These are phyloP conservation scores for Fusarium mundagurra DNA, from an alignment of 2,329 filamentous ascomycete species.

Conservation along the genomic window DNA sequence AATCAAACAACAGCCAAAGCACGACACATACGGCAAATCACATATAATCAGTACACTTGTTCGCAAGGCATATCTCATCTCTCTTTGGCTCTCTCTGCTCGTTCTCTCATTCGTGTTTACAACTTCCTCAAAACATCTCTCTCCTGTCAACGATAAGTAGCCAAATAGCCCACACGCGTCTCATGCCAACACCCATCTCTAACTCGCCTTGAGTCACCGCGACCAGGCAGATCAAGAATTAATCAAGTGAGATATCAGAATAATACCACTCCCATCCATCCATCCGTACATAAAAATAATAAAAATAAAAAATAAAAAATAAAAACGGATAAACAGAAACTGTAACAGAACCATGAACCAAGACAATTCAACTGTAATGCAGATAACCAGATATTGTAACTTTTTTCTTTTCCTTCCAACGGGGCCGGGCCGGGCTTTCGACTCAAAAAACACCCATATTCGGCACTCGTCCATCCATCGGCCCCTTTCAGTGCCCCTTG, in stretches of 20 bases:
- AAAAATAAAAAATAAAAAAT: not conserved
- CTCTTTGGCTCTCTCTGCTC: conserved; percentile 7
- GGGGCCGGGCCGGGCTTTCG: conserved; percentile 21
- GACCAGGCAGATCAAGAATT: conserved; percentile 42
- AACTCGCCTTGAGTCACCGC: conserved; percentile 31
- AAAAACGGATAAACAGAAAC: conserved; percentile 17
- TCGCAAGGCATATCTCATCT: conserved; percentile 18
- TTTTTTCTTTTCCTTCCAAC: conserved; percentile 44
- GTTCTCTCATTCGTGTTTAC: conserved; percentile 26
- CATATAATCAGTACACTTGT: not conserved
- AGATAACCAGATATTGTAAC: conserved; percentile 37
- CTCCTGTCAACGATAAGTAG: not conserved
- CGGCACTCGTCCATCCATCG: conserved; percentile 14
- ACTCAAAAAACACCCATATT: conserved; percentile 20
- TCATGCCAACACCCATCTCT: conserved; percentile 7
- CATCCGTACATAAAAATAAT: not conserved
- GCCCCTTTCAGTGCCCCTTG: conserved; percentile 27
- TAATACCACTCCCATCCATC: conserved; percentile 10
- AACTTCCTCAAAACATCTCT: not conserved
- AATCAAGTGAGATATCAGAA: conserved; percentile 29
- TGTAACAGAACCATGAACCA: conserved; percentile 25
- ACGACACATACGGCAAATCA: not conserved
- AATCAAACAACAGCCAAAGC: conserved; percentile 18
- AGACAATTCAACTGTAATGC: conserved; percentile 32
- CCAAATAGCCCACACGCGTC: conserved; percentile 21